phyloP scores from a whole-genome alignment of 306 rosid species.

The Fagus crenata region DNA sequence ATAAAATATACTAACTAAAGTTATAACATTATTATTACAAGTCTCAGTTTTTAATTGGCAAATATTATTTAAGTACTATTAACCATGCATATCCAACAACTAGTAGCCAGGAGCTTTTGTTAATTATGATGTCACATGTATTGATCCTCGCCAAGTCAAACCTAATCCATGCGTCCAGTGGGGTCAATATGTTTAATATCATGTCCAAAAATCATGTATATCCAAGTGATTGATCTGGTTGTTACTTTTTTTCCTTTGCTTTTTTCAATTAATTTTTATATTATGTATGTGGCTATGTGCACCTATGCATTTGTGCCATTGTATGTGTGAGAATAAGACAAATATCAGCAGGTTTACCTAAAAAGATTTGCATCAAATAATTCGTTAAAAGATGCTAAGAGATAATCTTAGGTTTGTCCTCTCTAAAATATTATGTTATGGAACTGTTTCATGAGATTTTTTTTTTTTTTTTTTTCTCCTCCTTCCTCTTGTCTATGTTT shows the following conservation, averaged over 20 bases:
- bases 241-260: background rate
- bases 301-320: too few relatives aligned
- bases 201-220: conserved; percentile 6
- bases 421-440: too few relatives aligned
- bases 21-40: conserved; percentile 21
- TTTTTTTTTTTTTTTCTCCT: too few relatives aligned
- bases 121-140: conserved; percentile 50
- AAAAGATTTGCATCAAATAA: too few relatives aligned
- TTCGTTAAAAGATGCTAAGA: too few relatives aligned
- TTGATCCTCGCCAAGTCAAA: conserved; percentile 38
- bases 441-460: too few relatives aligned
- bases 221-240: conserved; percentile 21
- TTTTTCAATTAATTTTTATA: too few relatives aligned
- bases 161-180: conserved; percentile 37
- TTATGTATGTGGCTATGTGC: too few relatives aligned
- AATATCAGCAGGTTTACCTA: too few relatives aligned
- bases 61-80: conserved; percentile 21
- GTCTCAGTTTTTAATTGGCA: conserved; percentile 10
- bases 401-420: too few relatives aligned
- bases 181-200: conserved; percentile 32
- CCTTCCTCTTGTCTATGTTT: too few relatives aligned
- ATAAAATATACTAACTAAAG: background rate
- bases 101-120: conserved; percentile 42
- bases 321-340: too few relatives aligned
- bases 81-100: conserved; percentile 33